Evolutionary conservation across 345 rosid genomes (phyloP).

Genomic region (Arabis alpina): DNA sequence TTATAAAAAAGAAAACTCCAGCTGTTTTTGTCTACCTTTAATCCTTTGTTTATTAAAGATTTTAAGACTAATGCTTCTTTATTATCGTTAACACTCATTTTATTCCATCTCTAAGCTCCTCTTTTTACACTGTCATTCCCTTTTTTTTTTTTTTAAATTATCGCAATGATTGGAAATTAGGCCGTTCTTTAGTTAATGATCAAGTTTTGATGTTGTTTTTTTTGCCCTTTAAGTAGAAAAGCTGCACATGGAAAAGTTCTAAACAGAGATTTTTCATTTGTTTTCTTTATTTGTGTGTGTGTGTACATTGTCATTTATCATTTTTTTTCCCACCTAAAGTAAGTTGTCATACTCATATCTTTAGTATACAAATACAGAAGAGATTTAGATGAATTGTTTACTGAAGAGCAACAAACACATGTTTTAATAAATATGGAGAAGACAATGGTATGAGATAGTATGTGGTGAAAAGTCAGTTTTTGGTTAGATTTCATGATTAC

Average conservation of each 20-base stretch:
- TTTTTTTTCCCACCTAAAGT: conserved; percentile 35
- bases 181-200: conserved; percentile 37
- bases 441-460: conserved; percentile 34
- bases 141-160: conserved; percentile 38
- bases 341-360: conserved; percentile 34
- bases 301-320: background rate
- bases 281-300: conserved; percentile 16
- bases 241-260: conserved; percentile 64
- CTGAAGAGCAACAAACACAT: conserved; percentile 30
- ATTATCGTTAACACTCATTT: conserved; percentile 30
- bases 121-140: conserved; percentile 52
- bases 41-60: conserved; percentile 27
- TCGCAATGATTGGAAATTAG: conserved; percentile 54
- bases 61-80: conserved; percentile 27
- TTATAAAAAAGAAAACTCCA: conserved; percentile 33
- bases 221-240: conserved; percentile 28
- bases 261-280: conserved; percentile 39
- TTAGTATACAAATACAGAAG: conserved; percentile 33
- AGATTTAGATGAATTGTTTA: conserved; percentile 28
- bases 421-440: conserved; percentile 28
- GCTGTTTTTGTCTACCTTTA: conserved; percentile 45
- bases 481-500: conserved; percentile 1
- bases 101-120: conserved; percentile 35
- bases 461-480: background rate
- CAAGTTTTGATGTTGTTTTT: conserved; percentile 38